Base-by-base conservation (phyloP, 108 stramenopile genomes). In the Nitzschia sp. region DNA sequence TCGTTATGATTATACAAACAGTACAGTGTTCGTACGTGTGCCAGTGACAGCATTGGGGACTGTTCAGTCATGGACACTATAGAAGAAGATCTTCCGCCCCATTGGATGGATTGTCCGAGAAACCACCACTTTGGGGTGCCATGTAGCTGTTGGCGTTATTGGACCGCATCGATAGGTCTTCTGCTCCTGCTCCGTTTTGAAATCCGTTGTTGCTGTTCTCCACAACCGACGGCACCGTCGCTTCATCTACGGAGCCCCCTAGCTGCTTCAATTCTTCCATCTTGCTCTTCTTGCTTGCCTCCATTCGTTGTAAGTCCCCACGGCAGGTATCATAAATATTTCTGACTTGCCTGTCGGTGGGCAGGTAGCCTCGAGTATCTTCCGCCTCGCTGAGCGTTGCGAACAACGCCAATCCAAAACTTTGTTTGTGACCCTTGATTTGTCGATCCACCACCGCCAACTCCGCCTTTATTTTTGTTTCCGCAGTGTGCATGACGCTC, bases 291-390 rank as follows among this genome's bases (percentile, higher is more conserved):
- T 61, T 60, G 57, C 64, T 60, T 26, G 68, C 48, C 21, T 82
- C 80, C 63, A 88, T 75, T 32, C 57, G 56, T 23, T 77, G 79
- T 33, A 92, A 77, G 63, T 92, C 91, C 21, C 69, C 57, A 15
- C 91, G 61, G 9, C 74, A 71, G n/a, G 52, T 52, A 76, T 92
- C 91, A 63, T 92, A 92, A 45, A 92, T 70, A 9, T 75, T 72
- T 33, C 91, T 58, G 16, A 92, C 81, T 48, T 87, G 83, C n/a
- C 91, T 67, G 65, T 88, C 87, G 23, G 87, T 87, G 4, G 91
- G 91, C 45, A 92, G 65, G 81, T 85, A 92, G 32, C 80, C 82
- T 66, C 89, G 75, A 22, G 67, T 79, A 33, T 92, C 91, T 74
- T 92, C 91, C 66, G 88, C 73, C 9, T 79, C 62, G 36, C 62